Conservation (phyloP, 2,329 filamentous ascomycete species). For the Sporothrix pallida region DNA sequence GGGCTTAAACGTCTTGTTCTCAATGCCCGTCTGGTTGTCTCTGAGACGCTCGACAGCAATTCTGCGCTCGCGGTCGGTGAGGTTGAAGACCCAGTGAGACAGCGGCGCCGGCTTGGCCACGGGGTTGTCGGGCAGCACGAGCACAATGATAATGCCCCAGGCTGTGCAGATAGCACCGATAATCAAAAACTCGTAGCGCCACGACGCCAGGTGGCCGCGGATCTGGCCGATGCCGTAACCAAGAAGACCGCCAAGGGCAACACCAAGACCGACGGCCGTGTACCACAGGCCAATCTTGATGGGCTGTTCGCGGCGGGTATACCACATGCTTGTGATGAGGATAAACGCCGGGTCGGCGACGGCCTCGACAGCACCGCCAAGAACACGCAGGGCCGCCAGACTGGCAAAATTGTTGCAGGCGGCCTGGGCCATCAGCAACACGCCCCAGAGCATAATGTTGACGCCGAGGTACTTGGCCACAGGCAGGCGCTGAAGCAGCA, state of each 20-base stretch:
- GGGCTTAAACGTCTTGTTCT: constrained; percentile 61
- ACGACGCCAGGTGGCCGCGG: constrained; percentile 60
- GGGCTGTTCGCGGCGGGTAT: constrained; percentile 68
- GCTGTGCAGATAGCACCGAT: constrained; percentile 61
- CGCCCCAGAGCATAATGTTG: constrained; percentile 63
- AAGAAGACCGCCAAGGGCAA: constrained; percentile 55
- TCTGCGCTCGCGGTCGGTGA: constrained; percentile 57
- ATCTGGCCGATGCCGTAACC: constrained; percentile 67
- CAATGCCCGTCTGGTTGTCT: constrained; percentile 64
- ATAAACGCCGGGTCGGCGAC: constrained; percentile 58
- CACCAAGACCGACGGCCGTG: constrained; percentile 54
- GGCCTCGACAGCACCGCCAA: constrained; percentile 70
- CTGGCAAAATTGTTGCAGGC: constrained; percentile 62
- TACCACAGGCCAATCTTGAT: constrained; percentile 64
- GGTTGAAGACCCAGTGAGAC: constrained; percentile 43
- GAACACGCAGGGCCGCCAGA: constrained; percentile 60
- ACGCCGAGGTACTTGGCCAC: constrained; percentile 48
- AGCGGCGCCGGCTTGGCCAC: constrained; percentile 52
- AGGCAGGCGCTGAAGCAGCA: constrained; percentile 44
- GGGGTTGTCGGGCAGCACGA: constrained; percentile 64
- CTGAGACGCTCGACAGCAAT: constrained; percentile 61
- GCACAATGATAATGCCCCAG: constrained; percentile 64
- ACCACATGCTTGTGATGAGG: constrained; percentile 70
- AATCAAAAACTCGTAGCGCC: constrained; percentile 74
- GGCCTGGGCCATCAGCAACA: constrained; percentile 56